These are phyloP conservation scores for Ulvella scutata DNA, from an alignment of 139 green algal genomes.

Conservation along the genomic window DNA sequence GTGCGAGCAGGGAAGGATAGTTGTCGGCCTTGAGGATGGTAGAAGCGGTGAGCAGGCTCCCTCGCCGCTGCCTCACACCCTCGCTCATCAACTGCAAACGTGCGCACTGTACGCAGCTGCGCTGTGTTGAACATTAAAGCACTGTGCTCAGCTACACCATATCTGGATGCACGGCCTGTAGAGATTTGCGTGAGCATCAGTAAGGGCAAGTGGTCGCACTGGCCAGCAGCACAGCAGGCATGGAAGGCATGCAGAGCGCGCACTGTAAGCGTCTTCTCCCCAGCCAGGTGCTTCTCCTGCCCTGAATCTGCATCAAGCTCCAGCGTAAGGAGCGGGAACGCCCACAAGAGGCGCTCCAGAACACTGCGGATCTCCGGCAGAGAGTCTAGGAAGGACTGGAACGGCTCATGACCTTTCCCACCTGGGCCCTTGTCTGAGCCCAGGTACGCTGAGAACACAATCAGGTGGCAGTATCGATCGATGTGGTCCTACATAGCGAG, in stretches of 20 bases:
- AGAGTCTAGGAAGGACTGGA: background rate
- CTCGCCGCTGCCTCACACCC: slow-evolving; percentile 30
- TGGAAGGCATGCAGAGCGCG: too few relatives aligned
- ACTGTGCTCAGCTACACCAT: too few relatives aligned
- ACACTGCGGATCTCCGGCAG: slow-evolving; percentile 15
- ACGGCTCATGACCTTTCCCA: background rate
- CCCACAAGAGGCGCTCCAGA: slow-evolving; percentile 1
- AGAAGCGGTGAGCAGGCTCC: slow-evolving; percentile 43
- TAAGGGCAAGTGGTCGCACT: too few relatives aligned
- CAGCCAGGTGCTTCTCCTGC: background rate
- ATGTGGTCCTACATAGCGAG: slow-evolving; percentile 36
- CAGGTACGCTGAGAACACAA: slow-evolving; percentile 75
- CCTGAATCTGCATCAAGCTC: slow-evolving; percentile 31
- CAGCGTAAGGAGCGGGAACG: slow-evolving; percentile 3
- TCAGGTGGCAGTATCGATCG: slow-evolving; percentile 65
- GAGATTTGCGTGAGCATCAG: too few relatives aligned
- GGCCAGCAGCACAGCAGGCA: too few relatives aligned
- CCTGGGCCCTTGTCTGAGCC: slow-evolving; percentile 11
- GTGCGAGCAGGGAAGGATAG: slow-evolving; percentile 43
- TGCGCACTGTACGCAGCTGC: too few relatives aligned
- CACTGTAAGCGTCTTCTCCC: background rate
- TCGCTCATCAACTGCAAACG: background rate
- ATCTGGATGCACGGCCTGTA: too few relatives aligned
- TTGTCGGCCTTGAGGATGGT: slow-evolving; percentile 90
- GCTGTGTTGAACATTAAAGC: too few relatives aligned